Conservation (phyloP, 23 red algal genomes). For the Chondrus crispus region DNA sequence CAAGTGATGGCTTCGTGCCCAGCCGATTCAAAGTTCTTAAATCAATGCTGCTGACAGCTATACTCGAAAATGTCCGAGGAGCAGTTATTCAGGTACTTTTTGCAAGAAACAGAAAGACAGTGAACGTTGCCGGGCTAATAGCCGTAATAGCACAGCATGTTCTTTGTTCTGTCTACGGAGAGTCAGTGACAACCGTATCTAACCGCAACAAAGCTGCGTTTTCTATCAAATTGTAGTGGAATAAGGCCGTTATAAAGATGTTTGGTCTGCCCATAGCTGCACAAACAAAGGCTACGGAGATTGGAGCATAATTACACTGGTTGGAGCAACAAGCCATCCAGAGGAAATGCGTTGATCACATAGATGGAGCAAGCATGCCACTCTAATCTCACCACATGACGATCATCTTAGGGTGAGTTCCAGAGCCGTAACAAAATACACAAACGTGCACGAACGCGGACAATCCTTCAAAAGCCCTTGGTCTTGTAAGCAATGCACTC, state of each 20-base stretch:
- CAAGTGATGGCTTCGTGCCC: not conserved
- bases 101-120: not conserved
- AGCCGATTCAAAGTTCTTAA: not conserved
- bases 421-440: not conserved
- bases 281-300: not conserved
- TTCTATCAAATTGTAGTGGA: not conserved
- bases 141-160: not conserved
- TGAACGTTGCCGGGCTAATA: not conserved
- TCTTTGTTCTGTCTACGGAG: not conserved
- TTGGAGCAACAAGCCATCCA: not conserved
- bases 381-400: not conserved
- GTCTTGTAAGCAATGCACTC: not conserved
- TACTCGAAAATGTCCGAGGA: not conserved
- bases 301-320: not conserved
- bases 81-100: not conserved
- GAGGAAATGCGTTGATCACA: not conserved
- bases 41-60: not conserved
- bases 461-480: not conserved
- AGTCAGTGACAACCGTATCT: not conserved
- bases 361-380: not conserved
- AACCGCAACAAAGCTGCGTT: not conserved
- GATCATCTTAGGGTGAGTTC: not conserved
- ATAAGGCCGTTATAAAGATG: not conserved
- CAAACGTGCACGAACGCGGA: not conserved
- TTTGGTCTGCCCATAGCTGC: not conserved